Conservation (phyloP, 2,329 filamentous ascomycete species). For the Cercospora sp. region DNA sequence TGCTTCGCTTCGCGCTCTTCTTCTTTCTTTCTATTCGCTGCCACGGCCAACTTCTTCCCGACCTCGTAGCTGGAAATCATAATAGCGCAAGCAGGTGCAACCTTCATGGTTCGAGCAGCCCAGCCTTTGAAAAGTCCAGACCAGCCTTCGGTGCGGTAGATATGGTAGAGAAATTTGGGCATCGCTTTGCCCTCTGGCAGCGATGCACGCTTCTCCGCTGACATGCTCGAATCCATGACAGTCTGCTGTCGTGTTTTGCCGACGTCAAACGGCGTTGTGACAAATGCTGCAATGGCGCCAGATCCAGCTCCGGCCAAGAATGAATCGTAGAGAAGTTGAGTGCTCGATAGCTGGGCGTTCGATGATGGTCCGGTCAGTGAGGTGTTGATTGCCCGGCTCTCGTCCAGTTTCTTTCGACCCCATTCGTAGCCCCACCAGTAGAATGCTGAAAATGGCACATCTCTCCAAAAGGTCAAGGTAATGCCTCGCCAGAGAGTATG, state of each 20-base stretch:
- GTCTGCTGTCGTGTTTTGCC: constrained; percentile 95
- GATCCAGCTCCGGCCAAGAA: constrained; percentile 83
- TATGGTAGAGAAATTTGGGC: constrained; percentile 82
- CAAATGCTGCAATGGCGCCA: constrained; percentile 78
- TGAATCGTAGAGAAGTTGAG: constrained; percentile 81
- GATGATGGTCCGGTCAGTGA: constrained; percentile 27
- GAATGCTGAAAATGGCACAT: constrained; percentile 93
- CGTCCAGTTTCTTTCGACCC: constrained; percentile 69
- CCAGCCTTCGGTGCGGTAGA: constrained; percentile 80
- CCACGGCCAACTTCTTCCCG: constrained; percentile 81
- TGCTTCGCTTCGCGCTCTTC: constrained; percentile 4
- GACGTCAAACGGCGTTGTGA: constrained; percentile 95
- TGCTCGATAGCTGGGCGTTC: constrained; percentile 54
- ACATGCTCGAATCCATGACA: constrained; percentile 58
- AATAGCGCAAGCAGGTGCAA: constrained; percentile 94
- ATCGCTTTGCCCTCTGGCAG: constrained; percentile 75
- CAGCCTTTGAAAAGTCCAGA: constrained; percentile 85
- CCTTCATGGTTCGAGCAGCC: constrained; percentile 87
- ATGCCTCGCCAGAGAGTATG: constrained; percentile 85
- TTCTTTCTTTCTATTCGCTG: constrained; percentile 64
- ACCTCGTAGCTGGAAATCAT: constrained; percentile 99
- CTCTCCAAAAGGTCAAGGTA: constrained; percentile 88
- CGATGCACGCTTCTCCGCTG: constrained; percentile 43
- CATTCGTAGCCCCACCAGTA: constrained; percentile 99
- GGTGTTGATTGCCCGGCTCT: constrained; percentile 58